Evolutionary conservation across 2,329 filamentous ascomycete species (phyloP).

Genomic region (Alternaria sp.): DNA sequence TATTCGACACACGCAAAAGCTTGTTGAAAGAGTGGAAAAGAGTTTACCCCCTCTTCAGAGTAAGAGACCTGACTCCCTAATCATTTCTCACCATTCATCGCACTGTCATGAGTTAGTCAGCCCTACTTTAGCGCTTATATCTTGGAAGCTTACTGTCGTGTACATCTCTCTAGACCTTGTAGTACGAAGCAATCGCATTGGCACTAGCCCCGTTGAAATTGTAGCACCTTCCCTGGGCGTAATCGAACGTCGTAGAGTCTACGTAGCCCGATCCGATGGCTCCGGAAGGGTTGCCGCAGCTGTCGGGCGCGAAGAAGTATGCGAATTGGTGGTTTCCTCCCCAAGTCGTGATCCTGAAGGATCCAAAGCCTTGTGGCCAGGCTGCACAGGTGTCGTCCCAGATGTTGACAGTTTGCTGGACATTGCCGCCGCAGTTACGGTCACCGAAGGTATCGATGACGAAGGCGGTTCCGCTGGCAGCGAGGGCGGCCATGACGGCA

Average conservation of each 20-base stretch:
- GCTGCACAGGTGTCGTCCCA: constrained; percentile 9
- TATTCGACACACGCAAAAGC: background rate
- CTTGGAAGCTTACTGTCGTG: background rate
- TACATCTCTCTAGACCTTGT: background rate
- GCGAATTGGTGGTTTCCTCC: background rate
- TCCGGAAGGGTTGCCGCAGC: background rate
- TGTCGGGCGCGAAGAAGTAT: constrained; percentile 5
- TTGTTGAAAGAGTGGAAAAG: background rate
- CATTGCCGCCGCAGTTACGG: background rate
- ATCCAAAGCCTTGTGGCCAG: background rate
- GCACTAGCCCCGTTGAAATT: background rate
- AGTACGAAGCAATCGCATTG: constrained; percentile 8
- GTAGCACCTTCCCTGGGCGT: background rate
- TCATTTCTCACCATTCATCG: too few relatives aligned
- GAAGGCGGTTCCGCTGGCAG: background rate
- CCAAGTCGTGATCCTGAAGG: constrained; percentile 1
- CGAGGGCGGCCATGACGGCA: background rate
- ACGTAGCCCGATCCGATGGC: background rate
- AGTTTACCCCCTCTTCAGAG: background rate
- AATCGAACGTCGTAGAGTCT: background rate
- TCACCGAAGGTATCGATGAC: constrained; percentile 2
- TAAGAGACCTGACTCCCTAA: too few relatives aligned
- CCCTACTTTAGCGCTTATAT: background rate
- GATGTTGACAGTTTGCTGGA: background rate
- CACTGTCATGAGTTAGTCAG: background rate